phyloP scores from a whole-genome alignment of 345 rosid genomes.

The Ceriops decandra region DNA sequence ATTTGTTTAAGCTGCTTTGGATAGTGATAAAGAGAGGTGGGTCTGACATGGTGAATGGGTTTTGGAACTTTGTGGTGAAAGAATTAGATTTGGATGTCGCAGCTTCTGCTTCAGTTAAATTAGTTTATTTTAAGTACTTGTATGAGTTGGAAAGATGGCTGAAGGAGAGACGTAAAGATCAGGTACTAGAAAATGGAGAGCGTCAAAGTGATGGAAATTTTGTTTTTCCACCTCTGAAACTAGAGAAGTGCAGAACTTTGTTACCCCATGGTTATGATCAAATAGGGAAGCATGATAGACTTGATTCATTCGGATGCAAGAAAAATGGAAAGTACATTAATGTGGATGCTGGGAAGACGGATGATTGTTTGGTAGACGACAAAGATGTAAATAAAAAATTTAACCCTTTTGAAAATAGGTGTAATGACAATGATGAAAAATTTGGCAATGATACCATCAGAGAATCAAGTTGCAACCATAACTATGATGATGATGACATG shows the following conservation, averaged over 20 bases:
- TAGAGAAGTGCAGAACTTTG: conserved; percentile 47
- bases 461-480: conserved; percentile 5
- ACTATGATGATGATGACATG: conserved; percentile 10
- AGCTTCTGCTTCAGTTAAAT: conserved; percentile 37
- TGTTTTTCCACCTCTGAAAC: conserved; percentile 33
- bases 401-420: conserved; percentile 12
- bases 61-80: conserved; percentile 51
- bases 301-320: conserved; percentile 15
- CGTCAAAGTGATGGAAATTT: conserved; percentile 21
- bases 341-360: conserved; percentile 12
- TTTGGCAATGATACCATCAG: not conserved
- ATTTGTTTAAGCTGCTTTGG: conserved; percentile 63
- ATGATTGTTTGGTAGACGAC: conserved; percentile 11
- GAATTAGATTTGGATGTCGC: conserved; percentile 45
- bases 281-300: conserved; percentile 22
- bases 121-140: conserved; percentile 56
- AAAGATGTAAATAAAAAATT: conserved; percentile 13
- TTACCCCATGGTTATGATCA: conserved; percentile 22
- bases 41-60: conserved; percentile 46
- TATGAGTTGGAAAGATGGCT: conserved; percentile 51
- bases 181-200: conserved; percentile 25
- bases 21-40: conserved; percentile 61
- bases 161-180: conserved; percentile 19
- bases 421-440: conserved; percentile 26
- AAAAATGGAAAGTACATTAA: conserved; percentile 13